Evolutionary conservation across 345 rosid genomes (phyloP).

Genomic region (Barbarea vulgaris): DNA sequence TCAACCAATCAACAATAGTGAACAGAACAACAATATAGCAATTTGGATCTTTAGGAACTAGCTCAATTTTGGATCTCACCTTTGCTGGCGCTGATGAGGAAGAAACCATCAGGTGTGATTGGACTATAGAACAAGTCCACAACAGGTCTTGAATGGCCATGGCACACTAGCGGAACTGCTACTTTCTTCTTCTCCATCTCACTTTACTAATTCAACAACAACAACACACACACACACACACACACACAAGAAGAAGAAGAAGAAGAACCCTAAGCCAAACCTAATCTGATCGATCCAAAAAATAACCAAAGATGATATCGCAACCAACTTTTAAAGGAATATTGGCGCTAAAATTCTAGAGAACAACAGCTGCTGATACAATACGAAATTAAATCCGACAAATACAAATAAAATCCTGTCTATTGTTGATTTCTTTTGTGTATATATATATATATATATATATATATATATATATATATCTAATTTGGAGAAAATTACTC

Average conservation of each 20-base stretch:
- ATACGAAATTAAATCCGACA: not conserved
- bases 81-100: slow-evolving; percentile 80
- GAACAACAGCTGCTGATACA: slow-evolving; percentile 2
- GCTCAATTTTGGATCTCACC: slow-evolving; percentile 38
- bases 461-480: not conserved
- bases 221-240: too few species aligned
- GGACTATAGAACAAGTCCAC: slow-evolving; percentile 78
- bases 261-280: slow-evolving; percentile 7
- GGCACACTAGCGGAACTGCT: slow-evolving; percentile 69
- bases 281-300: slow-evolving; percentile 11
- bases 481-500: not conserved
- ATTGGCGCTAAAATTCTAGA: slow-evolving; percentile 7
- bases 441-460: not conserved
- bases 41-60: not conserved
- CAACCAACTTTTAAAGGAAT: not conserved
- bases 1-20: slow-evolving; percentile 7
- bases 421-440: slow-evolving; percentile 6
- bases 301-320: not conserved
- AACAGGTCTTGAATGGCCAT: slow-evolving; percentile 79
- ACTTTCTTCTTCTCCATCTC: slow-evolving; percentile 74
- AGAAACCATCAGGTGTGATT: slow-evolving; percentile 75
- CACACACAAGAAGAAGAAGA: too few species aligned
- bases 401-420: not conserved
- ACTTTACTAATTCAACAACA: slow-evolving; percentile 1
- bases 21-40: not conserved